Evolutionary conservation across 257 asterid genomes (phyloP), one percentile per base, ranked within the genome.

Genomic region (Forsythia viridissima): DNA sequence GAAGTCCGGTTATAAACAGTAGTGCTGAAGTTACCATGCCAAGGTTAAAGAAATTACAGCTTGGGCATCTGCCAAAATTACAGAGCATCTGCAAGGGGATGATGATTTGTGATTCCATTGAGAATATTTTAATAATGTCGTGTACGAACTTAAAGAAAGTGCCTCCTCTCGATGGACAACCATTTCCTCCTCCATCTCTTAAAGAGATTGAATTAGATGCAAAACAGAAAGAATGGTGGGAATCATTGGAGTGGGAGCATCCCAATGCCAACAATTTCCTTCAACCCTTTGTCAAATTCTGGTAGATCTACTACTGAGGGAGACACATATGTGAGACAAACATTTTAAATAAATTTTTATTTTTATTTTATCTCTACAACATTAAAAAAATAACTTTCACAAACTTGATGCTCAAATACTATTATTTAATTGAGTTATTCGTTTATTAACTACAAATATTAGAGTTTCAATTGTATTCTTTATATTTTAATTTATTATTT

Each of bases 231-330:
- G 81, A 75, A 13, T 82, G 86, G 86, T 79, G 83, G 83, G 78
- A 75, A 34, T 78, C 80, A 11, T 63, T 79, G 83, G 82, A 82
- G 12, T 79, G 86, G 81, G 73, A 55, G 16, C 75, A 82, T 16
- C 15, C 78, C 15, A 75, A 12, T 57, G 76, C 70, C 39, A 75
- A 73, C 70, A 51, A 46, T 72, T 40, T 70, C n/a, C 83, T 82
- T 41, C 72, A 75, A 21, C 83, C 76, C 46, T 75, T 70, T 51
- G 8, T 79, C 1, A 3, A 3, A 0, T 44, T 46, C 34, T 30
- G 34, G 2, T 30, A 30, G 34, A 30, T 30, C 34, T 30, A 30
- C 34, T 30, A 30, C 1, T 1, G 34, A 30, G 34, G 34, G 34
- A 30, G 34, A 30, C 34, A 30, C 34, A 30, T 30, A 30, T 30